These are phyloP conservation scores for Amphirosellinia nigrospora DNA, from an alignment of 495 filamentous ascomycete species.

Conservation along the genomic window DNA sequence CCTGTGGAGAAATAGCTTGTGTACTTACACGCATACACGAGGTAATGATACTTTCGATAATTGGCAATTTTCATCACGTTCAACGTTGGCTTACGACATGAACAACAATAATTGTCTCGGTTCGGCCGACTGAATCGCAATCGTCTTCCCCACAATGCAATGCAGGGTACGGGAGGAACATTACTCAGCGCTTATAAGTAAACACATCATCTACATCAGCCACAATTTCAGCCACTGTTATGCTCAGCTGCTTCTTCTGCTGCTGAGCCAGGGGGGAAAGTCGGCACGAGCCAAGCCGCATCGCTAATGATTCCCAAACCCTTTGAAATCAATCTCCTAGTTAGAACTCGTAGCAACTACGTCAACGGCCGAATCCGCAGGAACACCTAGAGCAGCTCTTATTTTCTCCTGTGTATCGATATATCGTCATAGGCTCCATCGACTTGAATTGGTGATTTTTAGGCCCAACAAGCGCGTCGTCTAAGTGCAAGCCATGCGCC, in stretches of 20 bases:
- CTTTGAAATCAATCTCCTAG: constrained; percentile 20
- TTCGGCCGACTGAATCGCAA: neutral
- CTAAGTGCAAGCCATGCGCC: neutral
- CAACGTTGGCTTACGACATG: neutral
- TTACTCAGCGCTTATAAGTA: constrained; percentile 22
- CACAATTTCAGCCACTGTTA: constrained; percentile 19
- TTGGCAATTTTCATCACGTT: neutral
- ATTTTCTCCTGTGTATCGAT: neutral
- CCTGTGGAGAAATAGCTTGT: neutral
- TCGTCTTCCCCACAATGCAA: neutral
- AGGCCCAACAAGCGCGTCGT: neutral
- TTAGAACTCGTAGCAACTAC: neutral
- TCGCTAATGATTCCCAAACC: constrained; percentile 17
- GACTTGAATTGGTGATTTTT: neutral
- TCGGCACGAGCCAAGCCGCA: constrained; percentile 4
- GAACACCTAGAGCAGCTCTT: neutral
- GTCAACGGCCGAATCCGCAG: neutral
- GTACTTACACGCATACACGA: too few species aligned
- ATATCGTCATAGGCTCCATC: neutral
- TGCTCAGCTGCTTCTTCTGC: neutral
- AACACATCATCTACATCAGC: constrained; percentile 3
- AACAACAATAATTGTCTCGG: neutral
- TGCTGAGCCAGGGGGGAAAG: too few species aligned
- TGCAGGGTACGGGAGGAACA: neutral
- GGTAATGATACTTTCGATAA: neutral